Percentiles rank a stretch among this genome's conserved stretches.
Evolutionary conservation across 2,329 filamentous ascomycete genomes (phyloP).

Genomic region (Ophiognomonia clavigignenti-juglandacearum): DNA sequence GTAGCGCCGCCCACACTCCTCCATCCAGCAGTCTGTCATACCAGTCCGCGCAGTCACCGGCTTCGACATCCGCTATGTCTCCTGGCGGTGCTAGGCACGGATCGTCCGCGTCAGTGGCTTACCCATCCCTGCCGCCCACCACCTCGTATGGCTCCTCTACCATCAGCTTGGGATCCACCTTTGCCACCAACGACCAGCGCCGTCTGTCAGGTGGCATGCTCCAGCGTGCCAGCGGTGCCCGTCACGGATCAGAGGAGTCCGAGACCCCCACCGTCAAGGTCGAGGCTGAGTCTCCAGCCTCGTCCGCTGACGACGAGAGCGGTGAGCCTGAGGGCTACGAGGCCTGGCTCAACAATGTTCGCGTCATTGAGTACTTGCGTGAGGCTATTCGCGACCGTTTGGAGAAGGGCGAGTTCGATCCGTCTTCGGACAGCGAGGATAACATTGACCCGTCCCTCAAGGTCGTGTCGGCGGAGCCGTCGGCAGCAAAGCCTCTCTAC

Average conservation of each 20-base stretch:
- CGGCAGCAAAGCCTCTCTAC: constrained; percentile 29
- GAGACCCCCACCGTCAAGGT: constrained; percentile 38
- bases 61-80: constrained; percentile 65
- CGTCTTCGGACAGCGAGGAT: constrained; percentile 25
- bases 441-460: constrained; percentile 27
- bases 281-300: constrained; percentile 41
- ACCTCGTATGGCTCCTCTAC: constrained; percentile 65
- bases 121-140: constrained; percentile 69
- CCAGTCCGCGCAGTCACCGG: constrained; percentile 71
- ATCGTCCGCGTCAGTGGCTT: constrained; percentile 59
- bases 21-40: constrained; percentile 73
- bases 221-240: constrained; percentile 48
- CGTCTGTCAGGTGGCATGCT: constrained; percentile 64
- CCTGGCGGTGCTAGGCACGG: constrained; percentile 59
- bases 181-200: constrained; percentile 54
- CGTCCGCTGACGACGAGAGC: constrained; percentile 51
- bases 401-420: constrained; percentile 49
- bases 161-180: constrained; percentile 65
- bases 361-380: constrained; percentile 57
- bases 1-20: constrained; percentile 73
- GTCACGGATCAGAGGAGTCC: constrained; percentile 34
- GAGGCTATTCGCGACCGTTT: constrained; percentile 54
- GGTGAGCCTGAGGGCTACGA: constrained; percentile 58
- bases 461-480: not conserved
- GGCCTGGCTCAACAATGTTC: constrained; percentile 61